Evolutionary conservation across 2,329 filamentous ascomycete genomes (phyloP).

Genomic region (Penicillium sp.): DNA sequence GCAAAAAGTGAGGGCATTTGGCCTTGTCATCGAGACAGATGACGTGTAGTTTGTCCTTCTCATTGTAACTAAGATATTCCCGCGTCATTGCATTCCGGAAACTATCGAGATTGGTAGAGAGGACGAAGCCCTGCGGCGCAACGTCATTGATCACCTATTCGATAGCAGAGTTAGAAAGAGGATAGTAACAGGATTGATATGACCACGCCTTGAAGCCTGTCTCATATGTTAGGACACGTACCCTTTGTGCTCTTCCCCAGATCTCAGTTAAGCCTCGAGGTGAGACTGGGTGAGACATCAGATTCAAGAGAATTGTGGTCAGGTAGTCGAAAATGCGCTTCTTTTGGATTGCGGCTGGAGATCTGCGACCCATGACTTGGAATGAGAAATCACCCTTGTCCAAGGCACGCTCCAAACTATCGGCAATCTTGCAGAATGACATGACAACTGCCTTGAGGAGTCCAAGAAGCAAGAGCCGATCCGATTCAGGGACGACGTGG

Average conservation of each 20-base stretch:
- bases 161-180: background rate
- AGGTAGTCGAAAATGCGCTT: background rate
- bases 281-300: background rate
- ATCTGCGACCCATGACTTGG: background rate
- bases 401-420: constrained; percentile 4
- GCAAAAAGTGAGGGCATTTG: constrained; percentile 1
- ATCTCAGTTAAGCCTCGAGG: background rate
- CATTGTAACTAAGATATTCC: constrained; percentile 8
- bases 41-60: constrained; percentile 12
- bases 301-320: background rate
- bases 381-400: background rate
- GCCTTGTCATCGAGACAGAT: constrained; percentile 11
- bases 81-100: constrained; percentile 7
- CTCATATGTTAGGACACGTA: background rate
- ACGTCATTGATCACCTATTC: background rate
- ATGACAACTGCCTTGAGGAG: background rate
- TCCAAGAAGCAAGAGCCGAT: background rate
- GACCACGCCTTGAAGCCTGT: background rate
- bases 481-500: background rate
- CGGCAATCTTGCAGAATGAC: constrained; percentile 5
- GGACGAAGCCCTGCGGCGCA: background rate
- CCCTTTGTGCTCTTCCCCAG: background rate
- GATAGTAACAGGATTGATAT: background rate
- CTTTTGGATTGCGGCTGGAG: background rate
- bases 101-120: background rate